phyloP scores from a whole-genome alignment of 106 monocot species.

The Cymbidium sinense region DNA sequence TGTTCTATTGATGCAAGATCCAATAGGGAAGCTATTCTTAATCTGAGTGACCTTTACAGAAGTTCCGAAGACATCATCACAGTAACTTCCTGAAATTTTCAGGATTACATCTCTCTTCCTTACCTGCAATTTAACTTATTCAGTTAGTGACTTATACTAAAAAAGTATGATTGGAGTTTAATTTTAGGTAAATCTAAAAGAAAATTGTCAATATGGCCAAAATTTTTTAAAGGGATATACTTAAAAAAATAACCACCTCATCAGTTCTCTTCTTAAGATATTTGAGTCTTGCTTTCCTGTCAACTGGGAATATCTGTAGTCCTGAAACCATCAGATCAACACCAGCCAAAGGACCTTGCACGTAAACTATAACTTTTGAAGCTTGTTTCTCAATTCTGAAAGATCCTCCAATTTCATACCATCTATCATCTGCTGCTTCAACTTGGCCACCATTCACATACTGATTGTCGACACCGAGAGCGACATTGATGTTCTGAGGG shows the following conservation, averaged over 20 bases:
- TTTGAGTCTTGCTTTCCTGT: constrained; percentile 58
- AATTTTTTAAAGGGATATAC: not conserved
- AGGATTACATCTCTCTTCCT: constrained; percentile 81
- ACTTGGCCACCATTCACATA: constrained; percentile 83
- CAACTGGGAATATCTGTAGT: constrained; percentile 75
- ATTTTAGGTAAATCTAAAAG: too few relatives aligned
- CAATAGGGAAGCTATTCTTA: constrained; percentile 74
- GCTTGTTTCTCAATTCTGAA: constrained; percentile 75
- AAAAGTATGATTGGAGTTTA: too few relatives aligned
- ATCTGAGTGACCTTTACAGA: constrained; percentile 53
- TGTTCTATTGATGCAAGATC: constrained; percentile 63
- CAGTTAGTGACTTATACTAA: not conserved
- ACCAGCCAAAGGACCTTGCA: constrained; percentile 68
- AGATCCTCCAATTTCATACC: constrained; percentile 81
- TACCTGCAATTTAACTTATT: constrained; percentile 31
- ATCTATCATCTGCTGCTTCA: constrained; percentile 52
- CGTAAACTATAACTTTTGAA: constrained; percentile 50
- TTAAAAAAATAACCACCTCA: constrained; percentile 36
- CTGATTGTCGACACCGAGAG: constrained; percentile 64
- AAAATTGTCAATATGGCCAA: not conserved
- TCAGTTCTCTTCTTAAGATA: constrained; percentile 62
- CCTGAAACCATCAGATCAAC: constrained; percentile 88
- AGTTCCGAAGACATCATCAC: constrained; percentile 9
- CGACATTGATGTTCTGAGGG: constrained; percentile 64
- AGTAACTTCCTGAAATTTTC: constrained; percentile 41